These are phyloP conservation scores for Gentiana straminea DNA, from an alignment of 257 asterid genomes.

Conservation along the genomic window DNA sequence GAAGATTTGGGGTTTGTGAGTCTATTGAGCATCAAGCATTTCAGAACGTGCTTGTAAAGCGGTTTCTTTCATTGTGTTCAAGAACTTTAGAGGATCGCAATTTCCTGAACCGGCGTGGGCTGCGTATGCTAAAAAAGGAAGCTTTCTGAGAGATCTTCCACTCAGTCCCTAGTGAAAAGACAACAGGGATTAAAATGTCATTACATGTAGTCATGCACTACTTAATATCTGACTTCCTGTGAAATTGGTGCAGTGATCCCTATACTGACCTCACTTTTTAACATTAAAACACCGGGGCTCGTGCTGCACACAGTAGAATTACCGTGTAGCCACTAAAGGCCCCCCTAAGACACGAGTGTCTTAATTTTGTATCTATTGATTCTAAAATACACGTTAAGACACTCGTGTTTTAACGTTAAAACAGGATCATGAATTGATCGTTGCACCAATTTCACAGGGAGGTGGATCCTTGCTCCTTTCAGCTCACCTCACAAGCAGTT, in stretches of 20 bases:
- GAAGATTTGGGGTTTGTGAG: conserved; percentile 14
- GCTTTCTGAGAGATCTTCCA: conserved; percentile 91
- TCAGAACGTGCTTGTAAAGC: conserved; percentile 59
- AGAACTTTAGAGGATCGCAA: conserved; percentile 49
- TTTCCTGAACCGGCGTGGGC: conserved; percentile 57
- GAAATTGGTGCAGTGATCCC: too few species aligned
- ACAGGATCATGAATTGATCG: too few species aligned
- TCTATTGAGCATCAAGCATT: conserved; percentile 24
- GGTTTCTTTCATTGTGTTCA: conserved; percentile 62
- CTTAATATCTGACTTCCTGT: neutral
- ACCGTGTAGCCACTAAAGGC: too few species aligned
- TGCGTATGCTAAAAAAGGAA: conserved; percentile 87
- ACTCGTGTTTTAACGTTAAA: too few species aligned
- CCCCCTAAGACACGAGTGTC: too few species aligned
- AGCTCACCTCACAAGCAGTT: conserved; percentile 75
- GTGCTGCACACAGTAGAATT: too few species aligned
- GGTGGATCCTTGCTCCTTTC: neutral
- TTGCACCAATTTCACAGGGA: too few species aligned
- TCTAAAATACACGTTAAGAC: too few species aligned
- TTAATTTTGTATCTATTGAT: neutral
- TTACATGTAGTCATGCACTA: neutral
- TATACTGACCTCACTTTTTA: too few species aligned
- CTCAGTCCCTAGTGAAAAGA: conserved; percentile 64
- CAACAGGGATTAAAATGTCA: neutral
- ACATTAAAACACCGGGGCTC: too few species aligned